Base-by-base conservation (phyloP, 345 rosid species). In the Moringa oleifera region DNA sequence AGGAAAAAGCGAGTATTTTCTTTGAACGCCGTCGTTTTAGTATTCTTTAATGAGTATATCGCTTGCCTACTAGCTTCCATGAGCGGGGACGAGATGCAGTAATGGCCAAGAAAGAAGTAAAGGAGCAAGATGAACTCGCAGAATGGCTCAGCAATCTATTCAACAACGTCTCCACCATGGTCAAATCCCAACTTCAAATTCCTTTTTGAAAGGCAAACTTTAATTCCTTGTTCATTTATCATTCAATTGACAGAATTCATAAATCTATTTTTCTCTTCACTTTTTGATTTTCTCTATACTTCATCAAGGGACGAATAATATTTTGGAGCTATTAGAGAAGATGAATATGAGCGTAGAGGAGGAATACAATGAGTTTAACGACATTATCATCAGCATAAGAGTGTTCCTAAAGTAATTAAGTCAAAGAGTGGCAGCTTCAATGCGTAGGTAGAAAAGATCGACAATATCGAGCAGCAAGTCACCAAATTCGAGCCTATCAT, bases 171-270 rank as follows among this genome's bases (percentile, higher is more conserved):
- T 79, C 92, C 53, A 64, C 89, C 9, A 90, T 86, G 96, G 86
- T 93, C 62, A 83, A 81, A 81, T 76, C 89, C 0, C 92, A 90
- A 57, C 89, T 90, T 55, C 85, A 88, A 90, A 92, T 93, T n/a
- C n/a, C n/a, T n/a, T 11, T 36, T 21, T 21, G 0, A 23, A 13
- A 6, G 23, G 18, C 19, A 18, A 22, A n/a, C 6, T 31, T 4
- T 50, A 23, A 24, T 19, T 20, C 18, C 51, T 7, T 1, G 4
- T 11, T 59, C 12, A 19, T 20, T 20, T 56, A 49, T 20, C 9
- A 9, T 20, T 46, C 25, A n/a, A 18, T 45, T 20, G n/a, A n/a
- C n/a, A n/a, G n/a, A n/a, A n/a, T n/a, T 68, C 22, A 1, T 50
- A 25, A 51, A 20, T 0, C 22, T 20, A 2, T 16, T 20, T 36